phyloP scores from a whole-genome alignment of 1,139 yeast genomes.

The Yamadazyma mexicana region DNA sequence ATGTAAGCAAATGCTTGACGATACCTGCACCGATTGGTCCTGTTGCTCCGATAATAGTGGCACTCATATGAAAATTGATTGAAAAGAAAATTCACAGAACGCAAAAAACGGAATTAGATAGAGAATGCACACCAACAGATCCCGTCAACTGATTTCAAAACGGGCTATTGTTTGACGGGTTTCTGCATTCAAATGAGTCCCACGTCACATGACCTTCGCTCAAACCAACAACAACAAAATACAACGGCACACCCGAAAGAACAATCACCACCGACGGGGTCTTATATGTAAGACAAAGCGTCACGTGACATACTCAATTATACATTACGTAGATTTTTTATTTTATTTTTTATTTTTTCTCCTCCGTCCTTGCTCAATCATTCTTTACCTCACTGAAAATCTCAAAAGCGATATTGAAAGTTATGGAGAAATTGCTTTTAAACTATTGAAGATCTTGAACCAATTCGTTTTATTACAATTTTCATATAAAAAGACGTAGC shows the following conservation, averaged over 20 bases:
- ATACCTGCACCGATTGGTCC: neutral
- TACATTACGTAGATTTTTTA: neutral
- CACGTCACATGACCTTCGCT: no score
- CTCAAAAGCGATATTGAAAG: neutral
- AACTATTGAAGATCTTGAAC: no score
- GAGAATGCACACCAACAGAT: neutral
- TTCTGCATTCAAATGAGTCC: no score
- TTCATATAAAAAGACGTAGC: neutral
- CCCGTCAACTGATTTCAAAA: no score
- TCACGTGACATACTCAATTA: neutral
- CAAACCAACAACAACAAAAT: no score
- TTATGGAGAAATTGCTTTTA: neutral
- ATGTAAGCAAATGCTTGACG: neutral
- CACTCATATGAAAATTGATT: no score
- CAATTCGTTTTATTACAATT: no score
- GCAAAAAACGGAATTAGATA: neutral
- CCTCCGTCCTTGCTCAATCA: neutral
- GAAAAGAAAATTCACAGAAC: no score
- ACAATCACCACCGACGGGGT: no score
- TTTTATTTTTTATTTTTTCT: no score
- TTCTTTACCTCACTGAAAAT: neutral
- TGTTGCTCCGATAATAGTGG: neutral
- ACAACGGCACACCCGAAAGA: no score
- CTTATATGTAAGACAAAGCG: neutral
- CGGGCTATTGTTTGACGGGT: no score